Percentiles rank a stretch among this genome's conserved stretches.
phyloP scores from a whole-genome alignment of 176 grass and related monocot genomes.

The Luzula sylvatica region DNA sequence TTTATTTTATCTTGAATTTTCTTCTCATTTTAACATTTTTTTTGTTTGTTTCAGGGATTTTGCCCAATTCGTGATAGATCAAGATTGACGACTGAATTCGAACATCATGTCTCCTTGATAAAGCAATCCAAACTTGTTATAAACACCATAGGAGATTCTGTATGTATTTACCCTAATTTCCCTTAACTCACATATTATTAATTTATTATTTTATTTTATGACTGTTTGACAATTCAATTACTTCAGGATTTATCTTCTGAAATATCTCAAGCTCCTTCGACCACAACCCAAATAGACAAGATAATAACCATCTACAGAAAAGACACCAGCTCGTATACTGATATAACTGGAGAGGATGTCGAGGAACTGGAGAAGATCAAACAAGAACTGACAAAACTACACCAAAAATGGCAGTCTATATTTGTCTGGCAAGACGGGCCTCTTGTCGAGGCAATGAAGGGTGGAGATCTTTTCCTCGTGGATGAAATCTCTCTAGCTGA shows the following conservation, averaged over 20 bases:
- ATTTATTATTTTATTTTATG: neutral
- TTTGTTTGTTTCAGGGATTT: conserved; percentile 50
- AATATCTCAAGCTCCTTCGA: conserved; percentile 51
- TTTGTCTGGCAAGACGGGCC: conserved; percentile 96
- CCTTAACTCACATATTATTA: neutral
- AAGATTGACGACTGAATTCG: conserved; percentile 57
- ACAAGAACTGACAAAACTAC: conserved; percentile 51
- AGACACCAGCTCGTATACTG: conserved; percentile 22
- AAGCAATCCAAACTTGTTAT: conserved; percentile 48
- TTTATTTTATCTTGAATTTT: neutral
- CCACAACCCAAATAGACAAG: conserved; percentile 39
- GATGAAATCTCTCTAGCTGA: conserved; percentile 96
- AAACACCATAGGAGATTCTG: conserved; percentile 38
- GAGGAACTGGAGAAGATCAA: conserved; percentile 52
- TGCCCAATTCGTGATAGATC: conserved; percentile 90
- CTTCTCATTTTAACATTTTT: neutral
- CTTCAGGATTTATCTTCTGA: conserved; percentile 53
- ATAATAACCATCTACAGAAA: conserved; percentile 43
- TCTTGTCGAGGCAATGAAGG: conserved; percentile 92
- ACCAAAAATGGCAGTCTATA: conserved; percentile 69
- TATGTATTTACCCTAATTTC: conserved; percentile 25
- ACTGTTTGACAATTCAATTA: neutral
- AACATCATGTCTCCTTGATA: conserved; percentile 43
- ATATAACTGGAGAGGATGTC: conserved; percentile 43
- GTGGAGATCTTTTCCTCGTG: conserved; percentile 80